Percentiles rank a stretch among this genome's conserved stretches.
These are phyloP conservation scores for Pythium oligandrum DNA, from an alignment of 352 stramenopile genomes.

Conservation along the genomic window DNA sequence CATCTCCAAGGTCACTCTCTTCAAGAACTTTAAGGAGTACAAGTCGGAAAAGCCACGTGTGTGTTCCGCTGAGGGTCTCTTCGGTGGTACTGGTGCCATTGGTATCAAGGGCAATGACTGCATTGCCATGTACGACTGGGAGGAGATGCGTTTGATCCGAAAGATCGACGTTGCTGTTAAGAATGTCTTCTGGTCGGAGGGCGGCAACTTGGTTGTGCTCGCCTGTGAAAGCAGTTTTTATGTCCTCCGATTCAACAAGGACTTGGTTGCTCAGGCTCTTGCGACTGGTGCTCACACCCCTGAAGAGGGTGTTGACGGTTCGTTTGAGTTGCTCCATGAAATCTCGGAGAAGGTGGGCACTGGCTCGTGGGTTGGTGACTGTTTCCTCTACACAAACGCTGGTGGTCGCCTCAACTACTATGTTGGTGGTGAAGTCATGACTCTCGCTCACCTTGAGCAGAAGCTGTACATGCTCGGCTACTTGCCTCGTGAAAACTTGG, in stretches of 20 bases:
- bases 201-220: constrained; percentile 94
- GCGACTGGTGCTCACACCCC: constrained; percentile 77
- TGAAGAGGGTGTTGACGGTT: constrained; percentile 96
- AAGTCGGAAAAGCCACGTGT: constrained; percentile 93
- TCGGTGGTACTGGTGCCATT: constrained; percentile 92
- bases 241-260: constrained; percentile 94
- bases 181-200: constrained; percentile 98
- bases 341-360: constrained; percentile 95
- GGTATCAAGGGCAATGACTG: constrained; percentile 95
- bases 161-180: constrained; percentile 98
- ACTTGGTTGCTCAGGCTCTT: constrained; percentile 86
- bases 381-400: constrained; percentile 98
- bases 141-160: constrained; percentile 95
- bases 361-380: constrained; percentile 99
- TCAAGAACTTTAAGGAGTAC: constrained; percentile 99
- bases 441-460: constrained; percentile 93
- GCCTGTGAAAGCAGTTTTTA: constrained; percentile 95
- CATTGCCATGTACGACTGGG: constrained; percentile 99
- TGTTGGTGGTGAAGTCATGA: constrained; percentile 99
- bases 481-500: constrained; percentile 96
- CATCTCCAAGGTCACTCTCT: constrained; percentile 95
- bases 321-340: constrained; percentile 98
- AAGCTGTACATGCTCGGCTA: constrained; percentile 98
- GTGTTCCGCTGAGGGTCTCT: constrained; percentile 93
- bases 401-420: constrained; percentile 96